phyloP scores from a whole-genome alignment of 306 rosid genomes.

The Quercus parvula region DNA sequence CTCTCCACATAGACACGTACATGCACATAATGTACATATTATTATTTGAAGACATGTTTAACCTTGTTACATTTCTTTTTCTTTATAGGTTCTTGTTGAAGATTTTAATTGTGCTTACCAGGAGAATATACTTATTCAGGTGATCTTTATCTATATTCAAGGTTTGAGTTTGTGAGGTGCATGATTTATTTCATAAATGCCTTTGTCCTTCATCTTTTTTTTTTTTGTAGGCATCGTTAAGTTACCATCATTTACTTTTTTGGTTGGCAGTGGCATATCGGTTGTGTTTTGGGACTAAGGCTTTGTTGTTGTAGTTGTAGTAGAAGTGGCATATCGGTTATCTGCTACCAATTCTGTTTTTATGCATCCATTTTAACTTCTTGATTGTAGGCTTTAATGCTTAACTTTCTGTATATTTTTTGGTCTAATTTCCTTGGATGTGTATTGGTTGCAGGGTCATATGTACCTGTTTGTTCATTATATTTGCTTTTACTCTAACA shows the following conservation, averaged over 20 bases:
- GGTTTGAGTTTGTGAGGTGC: neutral
- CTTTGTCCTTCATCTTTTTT: slow-evolving; percentile 2
- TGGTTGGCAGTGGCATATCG: slow-evolving; percentile 1
- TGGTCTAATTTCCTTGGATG: slow-evolving; percentile 25
- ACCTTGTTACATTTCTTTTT: slow-evolving; percentile 4
- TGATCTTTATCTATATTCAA: slow-evolving; percentile 20
- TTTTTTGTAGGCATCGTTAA: slow-evolving; percentile 5
- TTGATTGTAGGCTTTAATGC: slow-evolving; percentile 1
- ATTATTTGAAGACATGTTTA: neutral
- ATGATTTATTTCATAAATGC: slow-evolving; percentile 12
- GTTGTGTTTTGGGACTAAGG: neutral
- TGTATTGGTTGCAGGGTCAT: slow-evolving; percentile 71
- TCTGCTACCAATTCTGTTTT: neutral
- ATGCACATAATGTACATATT: neutral
- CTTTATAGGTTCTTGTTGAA: slow-evolving; percentile 73
- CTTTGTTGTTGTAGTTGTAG: neutral
- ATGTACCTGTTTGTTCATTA: slow-evolving; percentile 80
- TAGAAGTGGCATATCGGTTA: neutral
- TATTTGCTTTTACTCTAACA: slow-evolving; percentile 93
- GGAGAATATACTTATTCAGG: slow-evolving; percentile 96
- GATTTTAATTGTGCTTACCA: slow-evolving; percentile 96
- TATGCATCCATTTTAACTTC: neutral
- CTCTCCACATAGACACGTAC: neutral
- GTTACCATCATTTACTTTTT: slow-evolving; percentile 7
- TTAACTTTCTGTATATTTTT: slow-evolving; percentile 19